Evolutionary conservation across 176 grass and related monocot species (phyloP).

Genomic region (Elaeis guineensis): DNA sequence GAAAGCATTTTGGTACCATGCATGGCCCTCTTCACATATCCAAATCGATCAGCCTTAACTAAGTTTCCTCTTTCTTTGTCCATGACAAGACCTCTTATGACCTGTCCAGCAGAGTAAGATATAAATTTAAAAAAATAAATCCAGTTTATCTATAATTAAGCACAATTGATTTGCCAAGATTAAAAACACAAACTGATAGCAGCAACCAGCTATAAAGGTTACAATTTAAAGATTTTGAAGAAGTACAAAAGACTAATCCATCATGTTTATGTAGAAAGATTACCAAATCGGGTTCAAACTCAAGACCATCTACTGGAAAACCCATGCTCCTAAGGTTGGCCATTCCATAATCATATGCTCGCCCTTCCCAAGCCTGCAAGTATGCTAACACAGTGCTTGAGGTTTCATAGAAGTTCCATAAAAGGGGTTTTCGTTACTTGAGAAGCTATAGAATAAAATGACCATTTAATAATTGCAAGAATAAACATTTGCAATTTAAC

Average conservation of each 20-base stretch:
- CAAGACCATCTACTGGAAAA: constrained; percentile 81
- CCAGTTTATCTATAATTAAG: background rate
- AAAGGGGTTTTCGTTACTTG: background rate
- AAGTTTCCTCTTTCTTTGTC: constrained; percentile 97
- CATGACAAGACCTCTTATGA: constrained; percentile 87
- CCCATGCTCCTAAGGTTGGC: constrained; percentile 79
- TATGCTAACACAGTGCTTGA: constrained; percentile 4
- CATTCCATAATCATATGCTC: constrained; percentile 99
- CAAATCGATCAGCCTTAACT: constrained; percentile 95
- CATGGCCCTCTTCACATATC: constrained; percentile 94
- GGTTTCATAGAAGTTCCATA: background rate
- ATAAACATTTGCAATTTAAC: too few species aligned
- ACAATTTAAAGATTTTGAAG: too few species aligned
- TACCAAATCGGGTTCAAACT: constrained; percentile 96
- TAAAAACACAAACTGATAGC: too few species aligned
- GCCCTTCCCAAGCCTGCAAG: constrained; percentile 88
- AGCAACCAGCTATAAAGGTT: too few species aligned
- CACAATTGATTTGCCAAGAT: too few species aligned
- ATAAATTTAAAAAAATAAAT: background rate
- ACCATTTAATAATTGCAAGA: too few species aligned
- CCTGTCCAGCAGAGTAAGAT: constrained; percentile 33
- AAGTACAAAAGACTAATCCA: background rate
- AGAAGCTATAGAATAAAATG: background rate
- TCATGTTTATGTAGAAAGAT: background rate
- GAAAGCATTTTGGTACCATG: constrained; percentile 94